Evolutionary conservation across 192 early-diverging fungal species (phyloP), one percentile per base, ranked within the genome.

Genomic region (Gaertneriomyces semiglobifer): DNA sequence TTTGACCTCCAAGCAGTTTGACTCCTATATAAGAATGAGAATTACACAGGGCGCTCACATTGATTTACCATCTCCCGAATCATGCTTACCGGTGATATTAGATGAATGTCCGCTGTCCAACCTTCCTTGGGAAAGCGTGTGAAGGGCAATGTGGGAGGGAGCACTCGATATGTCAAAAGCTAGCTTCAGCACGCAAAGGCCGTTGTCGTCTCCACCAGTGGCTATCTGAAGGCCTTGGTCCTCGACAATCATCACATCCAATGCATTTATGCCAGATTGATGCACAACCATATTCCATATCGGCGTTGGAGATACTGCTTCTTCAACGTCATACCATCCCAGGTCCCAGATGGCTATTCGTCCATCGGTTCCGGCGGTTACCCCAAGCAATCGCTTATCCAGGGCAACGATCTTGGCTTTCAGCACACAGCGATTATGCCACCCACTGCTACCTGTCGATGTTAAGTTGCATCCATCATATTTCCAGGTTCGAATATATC

Each of bases 181-280:
- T 63, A 60, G 25, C 2, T 2, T 70, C 68, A 18, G 71, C 60
- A 14, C 58, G 14, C 18, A 12, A n/a, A 90, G 41, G 0, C 79
- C 74, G 70, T 89, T 89, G 68, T 93, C 90, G 52, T 94, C 92
- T 4, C 92, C 92, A 12, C 90, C 91, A n/a, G 82, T 86, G 5
- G 81, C 81, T 4, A 89, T 48, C 9, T 16, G 38, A 45, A 87
- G 16, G 25, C 6, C 7, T 16, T 0, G 6, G 14, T 11, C 20
- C 12, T 53, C 56, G 62, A 12, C 46, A 14, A 65, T 20, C 18
- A 60, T 43, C 1, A 83, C 77, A 53, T 79, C 74, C 44, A 93
- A 44, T 7, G 81, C 77, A 65, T 93, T 92, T n/a, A 93, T 81
- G 12, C 92, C 92, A 6, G 88, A 90, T 76, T 87, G 87, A 19